Conservation (phyloP, 805 yeast species). For the Tanozyma kutaoensis region DNA sequence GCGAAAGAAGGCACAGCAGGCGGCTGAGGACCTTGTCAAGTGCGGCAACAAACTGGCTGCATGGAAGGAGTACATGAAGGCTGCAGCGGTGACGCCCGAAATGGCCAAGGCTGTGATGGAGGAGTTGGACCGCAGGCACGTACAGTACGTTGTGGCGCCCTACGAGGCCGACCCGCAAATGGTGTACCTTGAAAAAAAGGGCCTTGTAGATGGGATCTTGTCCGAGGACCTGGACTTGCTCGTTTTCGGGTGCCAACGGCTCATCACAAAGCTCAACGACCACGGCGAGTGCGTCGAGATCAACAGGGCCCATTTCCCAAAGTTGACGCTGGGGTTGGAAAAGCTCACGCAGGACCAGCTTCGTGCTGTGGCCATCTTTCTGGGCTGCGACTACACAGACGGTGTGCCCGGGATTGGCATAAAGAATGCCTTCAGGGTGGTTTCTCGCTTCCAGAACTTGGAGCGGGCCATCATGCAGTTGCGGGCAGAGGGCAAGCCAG, state of each 20-base stretch:
- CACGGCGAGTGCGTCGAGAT: constrained; percentile 65
- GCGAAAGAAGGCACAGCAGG: constrained; percentile 43
- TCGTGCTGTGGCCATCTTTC: constrained; percentile 65
- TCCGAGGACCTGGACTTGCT: constrained; percentile 92
- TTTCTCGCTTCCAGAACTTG: constrained; percentile 35
- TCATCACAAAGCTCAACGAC: constrained; percentile 76
- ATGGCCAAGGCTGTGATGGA: constrained; percentile 85
- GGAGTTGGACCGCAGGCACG: constrained; percentile 40
- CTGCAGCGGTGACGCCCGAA: constrained; percentile 77
- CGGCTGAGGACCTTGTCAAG: constrained; percentile 38
- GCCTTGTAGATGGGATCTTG: constrained; percentile 70
- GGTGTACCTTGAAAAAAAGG: constrained; percentile 72
- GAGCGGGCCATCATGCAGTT: constrained; percentile 45
- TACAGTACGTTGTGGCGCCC: constrained; percentile 85
- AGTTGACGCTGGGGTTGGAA: constrained; percentile 28
- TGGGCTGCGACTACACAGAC: constrained; percentile 95
- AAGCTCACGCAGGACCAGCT: constrained; percentile 46
- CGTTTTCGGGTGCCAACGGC: constrained; percentile 67
- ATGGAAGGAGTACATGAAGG: constrained; percentile 54
- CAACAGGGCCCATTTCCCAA: constrained; percentile 36
- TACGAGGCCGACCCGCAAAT: constrained; percentile 97
- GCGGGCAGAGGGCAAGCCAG: constrained; percentile 44
- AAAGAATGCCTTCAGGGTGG: constrained; percentile 54
- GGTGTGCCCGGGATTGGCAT: constrained; percentile 80
- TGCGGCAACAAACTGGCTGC: constrained; percentile 52